Base-by-base conservation (phyloP, 2,329 filamentous ascomycete genomes). In the Curvularia hawaiiensis region DNA sequence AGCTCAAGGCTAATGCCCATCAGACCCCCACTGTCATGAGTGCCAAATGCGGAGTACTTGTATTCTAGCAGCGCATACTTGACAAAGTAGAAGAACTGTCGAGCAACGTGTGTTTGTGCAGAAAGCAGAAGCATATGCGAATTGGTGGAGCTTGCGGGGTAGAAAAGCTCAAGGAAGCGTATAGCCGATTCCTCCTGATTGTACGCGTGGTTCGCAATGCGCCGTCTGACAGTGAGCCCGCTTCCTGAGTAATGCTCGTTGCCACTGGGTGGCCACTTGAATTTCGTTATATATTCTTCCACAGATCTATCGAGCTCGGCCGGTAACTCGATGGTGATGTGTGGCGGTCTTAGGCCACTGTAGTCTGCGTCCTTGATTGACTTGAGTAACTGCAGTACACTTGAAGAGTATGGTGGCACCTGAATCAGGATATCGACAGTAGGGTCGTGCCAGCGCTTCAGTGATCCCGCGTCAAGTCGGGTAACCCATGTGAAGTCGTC, bases 71-170 rank as follows among this genome's bases (percentile, higher is more conserved):
- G 78, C 1, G 84, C 77, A 73, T 92, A 97, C 73, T 90, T 91
- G 14, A 97, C 79, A 72, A 95, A 97, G 62, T 97, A 91, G 61
- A 90, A 94, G 72, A 92, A 98, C 1, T 90, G 84, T 1, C 88
- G 87, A 0, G 91, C 90, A 0, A 98, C 77, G 73, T 98, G 90
- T 1, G 84, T 85, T 64, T 96, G 88, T 1, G 93, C 86, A 5
- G 92, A 93, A 6, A 99, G 83, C 2, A 97, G 78, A n/a, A 99
- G 82, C 2, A 97, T 85, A 73, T 97, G 92, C 10, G 88, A 88
- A 51, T 85, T 77, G 2, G 75, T 72, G 5, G 86, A 81, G 56
- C 86, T 81, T 3, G 80, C 78, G 2, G 95, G 93, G 83, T 92
- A 98, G 74, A 96, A 97, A 0, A 91, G 90, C 78, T 98, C 93